Evolutionary conservation across 2,329 filamentous ascomycete genomes (phyloP).

Genomic region (Diaporthe sp.): DNA sequence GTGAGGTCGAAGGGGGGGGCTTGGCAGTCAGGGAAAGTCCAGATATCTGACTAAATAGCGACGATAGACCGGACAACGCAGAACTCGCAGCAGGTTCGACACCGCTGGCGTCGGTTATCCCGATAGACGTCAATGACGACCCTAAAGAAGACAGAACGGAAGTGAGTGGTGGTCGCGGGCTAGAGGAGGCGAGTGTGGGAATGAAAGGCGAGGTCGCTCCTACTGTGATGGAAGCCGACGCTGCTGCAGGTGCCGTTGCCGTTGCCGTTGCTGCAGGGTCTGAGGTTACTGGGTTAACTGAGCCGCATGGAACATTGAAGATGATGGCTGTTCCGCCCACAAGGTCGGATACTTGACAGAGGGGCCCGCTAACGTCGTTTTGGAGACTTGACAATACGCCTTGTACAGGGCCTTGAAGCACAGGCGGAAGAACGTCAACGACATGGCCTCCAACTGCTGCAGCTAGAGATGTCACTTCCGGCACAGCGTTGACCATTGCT

Average conservation of each 20-base stretch:
- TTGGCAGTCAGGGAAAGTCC: constrained; percentile 29
- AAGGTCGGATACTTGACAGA: constrained; percentile 30
- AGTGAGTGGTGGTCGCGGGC: constrained; percentile 6
- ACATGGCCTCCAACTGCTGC: constrained; percentile 29
- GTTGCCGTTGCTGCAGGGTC: not conserved
- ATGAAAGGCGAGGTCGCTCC: constrained; percentile 11
- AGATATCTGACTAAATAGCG: constrained; percentile 33
- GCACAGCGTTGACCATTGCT: constrained; percentile 25
- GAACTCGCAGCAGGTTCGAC: constrained; percentile 25
- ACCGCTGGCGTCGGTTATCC: not conserved
- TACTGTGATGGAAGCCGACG: constrained; percentile 28
- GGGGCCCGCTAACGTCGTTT: not conserved
- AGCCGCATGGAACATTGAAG: constrained; percentile 30
- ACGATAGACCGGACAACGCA: constrained; percentile 31
- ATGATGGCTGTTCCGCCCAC: constrained; percentile 33
- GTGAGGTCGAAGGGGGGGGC: not conserved
- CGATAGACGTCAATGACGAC: constrained; percentile 25
- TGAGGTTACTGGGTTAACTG: not conserved
- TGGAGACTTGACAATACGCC: constrained; percentile 29
- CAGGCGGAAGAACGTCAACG: constrained; percentile 26
- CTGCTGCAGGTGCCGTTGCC: constrained; percentile 8
- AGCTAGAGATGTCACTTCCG: constrained; percentile 30
- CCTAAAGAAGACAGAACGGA: constrained; percentile 32
- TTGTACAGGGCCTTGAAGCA: constrained; percentile 28
- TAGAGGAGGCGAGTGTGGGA: not conserved